Conservation (phyloP, 352 stramenopile species). For the Hyaloperonospora arabidopsidis region DNA sequence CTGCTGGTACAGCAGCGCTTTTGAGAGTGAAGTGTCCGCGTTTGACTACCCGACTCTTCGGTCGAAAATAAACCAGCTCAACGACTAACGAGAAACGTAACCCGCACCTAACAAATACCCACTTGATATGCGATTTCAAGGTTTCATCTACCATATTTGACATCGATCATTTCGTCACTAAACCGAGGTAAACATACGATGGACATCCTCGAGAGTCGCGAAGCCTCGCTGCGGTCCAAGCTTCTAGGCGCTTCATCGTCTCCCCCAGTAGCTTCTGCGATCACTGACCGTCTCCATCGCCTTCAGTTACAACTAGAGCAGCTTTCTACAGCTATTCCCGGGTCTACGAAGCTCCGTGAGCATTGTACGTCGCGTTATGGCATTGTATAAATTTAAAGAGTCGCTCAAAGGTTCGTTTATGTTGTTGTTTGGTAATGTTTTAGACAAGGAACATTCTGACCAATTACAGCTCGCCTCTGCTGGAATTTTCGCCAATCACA, state of each 20-base stretch:
- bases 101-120: too few species aligned
- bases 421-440: neutral
- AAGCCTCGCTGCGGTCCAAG: constrained; percentile 33
- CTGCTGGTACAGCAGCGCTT: too few species aligned
- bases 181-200: constrained; percentile 19
- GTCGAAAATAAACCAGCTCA: too few species aligned
- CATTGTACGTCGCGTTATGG: constrained; percentile 28
- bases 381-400: constrained; percentile 2
- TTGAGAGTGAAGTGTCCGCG: too few species aligned
- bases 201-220: constrained; percentile 50
- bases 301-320: constrained; percentile 31
- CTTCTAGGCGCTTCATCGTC: constrained; percentile 21
- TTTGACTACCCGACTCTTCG: too few species aligned
- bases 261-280: neutral
- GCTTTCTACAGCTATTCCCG: constrained; percentile 24
- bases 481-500: constrained; percentile 16
- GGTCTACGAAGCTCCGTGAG: constrained; percentile 38
- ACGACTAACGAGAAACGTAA: too few species aligned
- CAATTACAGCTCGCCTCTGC: constrained; percentile 35
- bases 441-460: constrained; percentile 33
- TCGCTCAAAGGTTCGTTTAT: constrained; percentile 2
- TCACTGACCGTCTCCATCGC: constrained; percentile 19
- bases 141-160: too few species aligned
- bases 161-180: too few species aligned
- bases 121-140: too few species aligned